Evolutionary conservation across 495 filamentous ascomycete genomes (phyloP).

Genomic region (Aspergillus coremiiformis): DNA sequence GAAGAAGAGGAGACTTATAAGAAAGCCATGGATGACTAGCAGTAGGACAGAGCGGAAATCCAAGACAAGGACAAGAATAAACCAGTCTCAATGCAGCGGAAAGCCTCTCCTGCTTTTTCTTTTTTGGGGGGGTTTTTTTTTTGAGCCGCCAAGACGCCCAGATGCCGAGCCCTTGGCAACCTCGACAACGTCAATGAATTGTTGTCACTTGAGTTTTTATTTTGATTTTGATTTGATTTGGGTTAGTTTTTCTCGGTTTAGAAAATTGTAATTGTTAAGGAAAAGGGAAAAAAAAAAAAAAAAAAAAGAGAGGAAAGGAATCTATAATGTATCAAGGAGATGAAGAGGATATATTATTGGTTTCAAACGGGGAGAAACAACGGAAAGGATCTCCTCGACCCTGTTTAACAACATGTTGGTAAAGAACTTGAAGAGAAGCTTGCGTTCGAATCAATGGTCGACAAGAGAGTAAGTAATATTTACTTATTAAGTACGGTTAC

Average conservation of each 20-base stretch:
- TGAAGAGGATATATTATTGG: conserved; percentile 1
- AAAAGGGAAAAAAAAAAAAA: no score
- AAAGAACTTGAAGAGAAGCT: no score
- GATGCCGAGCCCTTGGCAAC: conserved; percentile 41
- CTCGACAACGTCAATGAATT: conserved; percentile 6
- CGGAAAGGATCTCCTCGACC: conserved; percentile 4
- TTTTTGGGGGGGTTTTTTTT: no score
- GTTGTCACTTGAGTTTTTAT: not conserved
- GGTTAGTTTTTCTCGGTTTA: no score
- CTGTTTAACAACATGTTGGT: no score
- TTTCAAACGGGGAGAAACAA: not conserved
- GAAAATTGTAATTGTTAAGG: no score
- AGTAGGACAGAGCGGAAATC: conserved; percentile 25
- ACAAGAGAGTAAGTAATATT: no score
- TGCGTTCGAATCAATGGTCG: no score
- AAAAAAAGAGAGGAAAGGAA: no score
- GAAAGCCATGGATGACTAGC: conserved; percentile 14
- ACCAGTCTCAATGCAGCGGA: conserved; percentile 17
- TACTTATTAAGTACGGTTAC: no score
- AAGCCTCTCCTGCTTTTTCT: conserved; percentile 20
- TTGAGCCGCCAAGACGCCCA: conserved; percentile 38
- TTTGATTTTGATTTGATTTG: no score
- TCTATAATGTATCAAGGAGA: no score
- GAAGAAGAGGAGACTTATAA: conserved; percentile 26
- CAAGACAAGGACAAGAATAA: conserved; percentile 26